These are phyloP conservation scores for Fraxinus angustifolia DNA, from an alignment of 305 asterid genomes.

Conservation along the genomic window DNA sequence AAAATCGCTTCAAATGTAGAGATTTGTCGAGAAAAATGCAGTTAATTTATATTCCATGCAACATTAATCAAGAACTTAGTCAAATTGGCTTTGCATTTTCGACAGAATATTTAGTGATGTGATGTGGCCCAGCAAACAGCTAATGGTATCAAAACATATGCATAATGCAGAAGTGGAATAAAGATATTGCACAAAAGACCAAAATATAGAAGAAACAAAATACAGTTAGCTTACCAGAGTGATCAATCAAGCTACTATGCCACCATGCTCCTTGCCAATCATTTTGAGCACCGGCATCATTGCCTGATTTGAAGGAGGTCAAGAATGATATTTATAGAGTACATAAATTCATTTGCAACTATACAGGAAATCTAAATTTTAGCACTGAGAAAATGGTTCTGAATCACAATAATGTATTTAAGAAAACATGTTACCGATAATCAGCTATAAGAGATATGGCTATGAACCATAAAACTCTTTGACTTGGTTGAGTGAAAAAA, in stretches of 20 bases:
- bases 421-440: background rate
- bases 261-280: constrained; percentile 79
- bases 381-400: background rate
- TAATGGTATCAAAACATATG: background rate
- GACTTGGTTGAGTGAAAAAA: background rate
- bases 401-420: background rate
- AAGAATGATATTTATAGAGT: background rate
- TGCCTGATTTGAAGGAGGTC: constrained; percentile 31
- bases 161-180: background rate
- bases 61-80: background rate
- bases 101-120: background rate
- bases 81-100: background rate
- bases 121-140: background rate
- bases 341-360: constrained; percentile 5
- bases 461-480: background rate
- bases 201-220: constrained; percentile 11
- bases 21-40: background rate
- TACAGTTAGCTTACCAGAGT: constrained; percentile 36
- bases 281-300: constrained; percentile 52
- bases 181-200: background rate
- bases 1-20: background rate
- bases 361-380: background rate
- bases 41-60: background rate
- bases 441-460: background rate
- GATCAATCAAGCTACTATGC: constrained; percentile 53